These are phyloP conservation scores for Scheffersomyces stipitis DNA, from an alignment of 805 yeast species.

Conservation along the genomic window DNA sequence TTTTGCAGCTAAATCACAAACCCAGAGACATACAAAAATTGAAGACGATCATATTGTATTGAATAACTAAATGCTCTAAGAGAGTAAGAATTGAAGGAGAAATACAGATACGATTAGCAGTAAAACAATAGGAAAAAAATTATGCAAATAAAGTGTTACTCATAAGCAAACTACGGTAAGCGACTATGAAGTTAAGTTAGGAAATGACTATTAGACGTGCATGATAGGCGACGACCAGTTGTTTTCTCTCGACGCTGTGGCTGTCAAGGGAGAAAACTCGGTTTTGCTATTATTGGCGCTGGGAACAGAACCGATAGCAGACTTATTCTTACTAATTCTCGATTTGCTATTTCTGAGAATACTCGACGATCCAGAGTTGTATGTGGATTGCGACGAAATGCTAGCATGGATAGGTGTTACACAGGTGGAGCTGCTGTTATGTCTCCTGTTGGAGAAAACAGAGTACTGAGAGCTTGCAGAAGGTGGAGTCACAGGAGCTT, in stretches of 20 bases:
- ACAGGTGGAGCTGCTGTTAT: slow-evolving; percentile 16
- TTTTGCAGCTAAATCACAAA: no score
- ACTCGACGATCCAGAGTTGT: slow-evolving; percentile 5
- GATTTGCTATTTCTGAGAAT: slow-evolving; percentile 7
- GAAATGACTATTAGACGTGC: slow-evolving; percentile 8
- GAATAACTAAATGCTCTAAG: no score
- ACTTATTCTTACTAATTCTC: slow-evolving; percentile 10
- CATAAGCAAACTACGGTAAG: no score
- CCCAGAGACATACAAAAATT: no score
- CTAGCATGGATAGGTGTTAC: slow-evolving; percentile 25
- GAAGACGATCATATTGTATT: no score
- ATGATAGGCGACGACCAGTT: slow-evolving; percentile 13
- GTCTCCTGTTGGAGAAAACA: slow-evolving; percentile 28
- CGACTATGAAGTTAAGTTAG: no score
- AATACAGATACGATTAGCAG: no score
- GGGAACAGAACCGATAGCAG: not conserved
- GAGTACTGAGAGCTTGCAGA: slow-evolving; percentile 42
- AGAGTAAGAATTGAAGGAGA: no score
- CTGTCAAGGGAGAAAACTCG: slow-evolving; percentile 8
- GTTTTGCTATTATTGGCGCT: slow-evolving; percentile 5
- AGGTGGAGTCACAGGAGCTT: slow-evolving; percentile 40
- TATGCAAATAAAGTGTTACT: no score
- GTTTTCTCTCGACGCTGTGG: slow-evolving; percentile 1
- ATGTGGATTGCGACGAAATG: slow-evolving; percentile 7
- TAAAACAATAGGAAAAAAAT: no score